These are phyloP conservation scores for Pyricularia sp. DNA, from an alignment of 2,329 filamentous ascomycete genomes.

Conservation along the genomic window DNA sequence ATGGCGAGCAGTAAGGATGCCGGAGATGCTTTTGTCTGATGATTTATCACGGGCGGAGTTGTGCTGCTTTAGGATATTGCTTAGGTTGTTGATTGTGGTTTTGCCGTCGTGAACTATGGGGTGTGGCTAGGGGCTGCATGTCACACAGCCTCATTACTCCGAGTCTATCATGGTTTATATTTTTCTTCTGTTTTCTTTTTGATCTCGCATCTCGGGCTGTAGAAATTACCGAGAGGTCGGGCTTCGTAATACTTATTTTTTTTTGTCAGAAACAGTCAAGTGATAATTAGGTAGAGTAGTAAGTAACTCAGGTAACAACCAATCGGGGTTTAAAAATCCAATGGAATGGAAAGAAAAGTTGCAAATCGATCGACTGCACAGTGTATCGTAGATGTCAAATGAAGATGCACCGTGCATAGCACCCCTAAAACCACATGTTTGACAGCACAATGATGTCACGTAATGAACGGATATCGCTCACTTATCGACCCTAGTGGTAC, in stretches of 20 bases:
- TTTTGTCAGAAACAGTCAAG: background rate
- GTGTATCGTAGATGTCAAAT: background rate
- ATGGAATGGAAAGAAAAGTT: background rate
- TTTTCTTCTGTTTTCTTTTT: background rate
- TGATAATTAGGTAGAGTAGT: background rate
- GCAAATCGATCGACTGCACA: background rate
- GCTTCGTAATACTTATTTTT: background rate
- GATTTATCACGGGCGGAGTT: background rate
- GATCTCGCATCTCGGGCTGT: background rate
- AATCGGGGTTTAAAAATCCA: background rate
- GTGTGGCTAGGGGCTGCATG: too few species aligned
- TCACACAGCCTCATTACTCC: background rate
- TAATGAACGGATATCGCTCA: background rate
- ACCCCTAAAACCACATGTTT: background rate
- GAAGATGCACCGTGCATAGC: background rate
- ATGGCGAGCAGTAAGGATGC: conserved; percentile 24
- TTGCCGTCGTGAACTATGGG: background rate
- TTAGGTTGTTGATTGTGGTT: background rate
- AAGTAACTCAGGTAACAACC: background rate
- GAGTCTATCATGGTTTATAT: background rate
- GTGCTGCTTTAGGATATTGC: background rate
- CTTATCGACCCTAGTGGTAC: too few species aligned
- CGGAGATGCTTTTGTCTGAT: conserved; percentile 18
- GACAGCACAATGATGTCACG: background rate
- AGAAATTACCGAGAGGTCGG: background rate